Evolutionary conservation across 2,329 filamentous ascomycete genomes (phyloP), one percentile per base, ranked within the genome.

Genomic region (Setomelanomma holmii): DNA sequence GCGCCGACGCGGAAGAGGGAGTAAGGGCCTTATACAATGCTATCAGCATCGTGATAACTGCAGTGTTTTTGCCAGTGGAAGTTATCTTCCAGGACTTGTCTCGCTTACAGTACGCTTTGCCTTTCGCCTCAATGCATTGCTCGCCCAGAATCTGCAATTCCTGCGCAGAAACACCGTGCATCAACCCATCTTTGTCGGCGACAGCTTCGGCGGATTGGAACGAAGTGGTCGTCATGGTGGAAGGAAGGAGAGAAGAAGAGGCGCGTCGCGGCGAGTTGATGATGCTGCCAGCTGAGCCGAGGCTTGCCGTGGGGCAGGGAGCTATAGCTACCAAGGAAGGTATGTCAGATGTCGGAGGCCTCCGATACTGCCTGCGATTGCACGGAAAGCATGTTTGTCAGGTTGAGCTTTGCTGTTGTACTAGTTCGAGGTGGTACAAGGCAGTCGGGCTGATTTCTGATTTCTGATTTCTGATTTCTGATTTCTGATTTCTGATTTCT

Each of bases 1-100:
- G 90, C 88, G 57, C 95, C 95, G 56, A 99, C 95, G 58, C 88
- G 90, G 82, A 98, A 99, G 54, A 88, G 84, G 66, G 91, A 96
- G 81, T 97, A 96, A 3, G 90, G 92, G 72, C 86, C 86, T 87
- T n/a, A 16, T 5, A 41, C 17, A 6, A 8, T 23, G 11, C 24
- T 23, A 41, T 23, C 10, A 30, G 40, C 5, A 42, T 42, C 16
- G 45, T 14, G 27, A 30, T 10, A 30, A 8, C 10, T 14, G 5
- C n/a, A n/a, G n/a, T n/a, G n/a, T n/a, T n/a, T n/a, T n/a, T n/a
- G n/a, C n/a, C n/a, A n/a, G n/a, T n/a, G n/a, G n/a, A n/a, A n/a
- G n/a, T n/a, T n/a, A 36, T 36, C 7, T 30, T 36, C 34, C n/a
- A 11, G 16, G 11, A 36, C 14, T 7, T 3, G 34, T n/a, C 11